These are phyloP conservation scores for Pyrrhoderma noxium DNA, from an alignment of 1,284 basidiomycete species.

Conservation along the genomic window DNA sequence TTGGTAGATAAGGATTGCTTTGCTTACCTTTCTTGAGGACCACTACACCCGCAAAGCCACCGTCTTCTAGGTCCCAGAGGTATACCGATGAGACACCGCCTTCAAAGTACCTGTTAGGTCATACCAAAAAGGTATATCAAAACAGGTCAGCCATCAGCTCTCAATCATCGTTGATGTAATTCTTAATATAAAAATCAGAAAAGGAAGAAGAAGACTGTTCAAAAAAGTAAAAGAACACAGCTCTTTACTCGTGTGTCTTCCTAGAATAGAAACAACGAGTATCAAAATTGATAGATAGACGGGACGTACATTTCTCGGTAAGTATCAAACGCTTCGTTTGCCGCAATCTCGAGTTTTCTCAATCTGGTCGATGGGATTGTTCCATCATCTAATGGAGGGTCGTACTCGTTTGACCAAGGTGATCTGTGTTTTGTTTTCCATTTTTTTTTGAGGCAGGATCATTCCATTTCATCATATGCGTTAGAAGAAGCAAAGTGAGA, in stretches of 20 bases:
- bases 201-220: too few species aligned
- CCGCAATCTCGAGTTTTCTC: conserved; percentile 85
- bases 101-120: conserved; percentile 75
- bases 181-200: too few species aligned
- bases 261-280: too few species aligned
- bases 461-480: background rate
- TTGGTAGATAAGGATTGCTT: background rate
- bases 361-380: conserved; percentile 80
- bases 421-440: conserved; percentile 70
- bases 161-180: too few species aligned
- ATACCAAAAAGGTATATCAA: background rate
- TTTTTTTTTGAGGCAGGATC: too few species aligned
- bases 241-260: too few species aligned
- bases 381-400: conserved; percentile 82
- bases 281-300: too few species aligned
- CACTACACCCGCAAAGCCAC: conserved; percentile 94
- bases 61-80: conserved; percentile 96
- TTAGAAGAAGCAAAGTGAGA: background rate
- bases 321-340: conserved; percentile 96
- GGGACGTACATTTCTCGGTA: conserved; percentile 89
- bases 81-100: conserved; percentile 97
- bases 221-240: too few species aligned
- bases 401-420: conserved; percentile 96
- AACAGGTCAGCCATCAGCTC: too few species aligned
- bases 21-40: conserved; percentile 89